phyloP scores from a whole-genome alignment of 495 filamentous ascomycete species.

The Neurospora africana region DNA sequence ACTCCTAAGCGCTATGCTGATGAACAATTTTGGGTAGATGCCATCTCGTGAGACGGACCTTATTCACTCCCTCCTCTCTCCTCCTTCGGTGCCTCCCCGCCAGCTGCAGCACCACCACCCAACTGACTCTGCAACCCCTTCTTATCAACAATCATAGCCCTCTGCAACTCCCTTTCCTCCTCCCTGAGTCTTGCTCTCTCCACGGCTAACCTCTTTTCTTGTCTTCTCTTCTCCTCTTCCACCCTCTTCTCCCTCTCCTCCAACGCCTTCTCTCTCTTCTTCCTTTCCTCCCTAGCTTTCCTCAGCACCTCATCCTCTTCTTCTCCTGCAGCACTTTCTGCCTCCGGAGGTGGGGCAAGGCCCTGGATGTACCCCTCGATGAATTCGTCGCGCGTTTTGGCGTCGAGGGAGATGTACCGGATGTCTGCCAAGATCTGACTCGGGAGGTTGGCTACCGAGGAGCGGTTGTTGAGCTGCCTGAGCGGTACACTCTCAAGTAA shows the following conservation, averaged over 20 bases:
- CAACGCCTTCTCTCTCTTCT: slow-evolving; percentile 63
- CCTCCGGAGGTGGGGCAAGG: slow-evolving; percentile 53
- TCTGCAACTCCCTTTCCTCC: slow-evolving; percentile 68
- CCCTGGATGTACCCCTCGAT: slow-evolving; percentile 68
- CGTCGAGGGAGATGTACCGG: slow-evolving; percentile 69
- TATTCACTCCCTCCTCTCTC: neutral
- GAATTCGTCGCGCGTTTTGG: slow-evolving; percentile 57
- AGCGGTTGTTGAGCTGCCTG: slow-evolving; percentile 53
- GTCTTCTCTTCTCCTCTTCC: slow-evolving; percentile 60
- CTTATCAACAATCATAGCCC: slow-evolving; percentile 67
- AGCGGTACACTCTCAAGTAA: slow-evolving; percentile 62
- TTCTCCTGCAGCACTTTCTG: slow-evolving; percentile 13
- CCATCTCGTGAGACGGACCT: neutral
- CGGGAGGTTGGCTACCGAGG: slow-evolving; percentile 52
- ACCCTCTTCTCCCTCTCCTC: slow-evolving; percentile 63
- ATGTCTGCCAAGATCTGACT: slow-evolving; percentile 60
- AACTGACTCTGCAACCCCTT: slow-evolving; percentile 60
- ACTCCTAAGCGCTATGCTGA: neutral
- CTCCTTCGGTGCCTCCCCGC: neutral
- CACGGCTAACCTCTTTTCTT: slow-evolving; percentile 52
- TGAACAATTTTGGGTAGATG: neutral
- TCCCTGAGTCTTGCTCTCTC: slow-evolving; percentile 60
- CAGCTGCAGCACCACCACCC: neutral
- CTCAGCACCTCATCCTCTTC: slow-evolving; percentile 51
- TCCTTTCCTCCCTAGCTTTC: slow-evolving; percentile 52